Conservation (phyloP, 768 basidiomycete species). For the Suillus variegatus region DNA sequence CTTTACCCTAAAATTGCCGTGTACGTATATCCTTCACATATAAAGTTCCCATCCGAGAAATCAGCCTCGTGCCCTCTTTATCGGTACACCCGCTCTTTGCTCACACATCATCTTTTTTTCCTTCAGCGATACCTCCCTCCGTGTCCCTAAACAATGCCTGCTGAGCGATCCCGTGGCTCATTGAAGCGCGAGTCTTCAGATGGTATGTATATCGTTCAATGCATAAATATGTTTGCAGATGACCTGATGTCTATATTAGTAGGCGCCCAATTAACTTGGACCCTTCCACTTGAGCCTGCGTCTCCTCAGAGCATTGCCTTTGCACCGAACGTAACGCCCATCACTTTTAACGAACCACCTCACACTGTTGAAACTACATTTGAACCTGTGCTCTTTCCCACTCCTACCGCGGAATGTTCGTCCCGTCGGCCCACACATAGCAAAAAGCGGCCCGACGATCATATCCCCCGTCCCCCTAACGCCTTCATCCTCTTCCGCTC, state of each 20-base stretch:
- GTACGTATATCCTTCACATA: slow-evolving; percentile 32
- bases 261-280: slow-evolving; percentile 51
- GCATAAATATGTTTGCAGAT: slow-evolving; percentile 9
- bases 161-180: slow-evolving; percentile 43
- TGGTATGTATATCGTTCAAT: slow-evolving; percentile 31
- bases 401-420: slow-evolving; percentile 33
- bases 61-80: slow-evolving; percentile 27
- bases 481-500: slow-evolving; percentile 88
- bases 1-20: slow-evolving; percentile 36
- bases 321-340: slow-evolving; percentile 58
- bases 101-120: slow-evolving; percentile 4
- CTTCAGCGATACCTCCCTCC: slow-evolving; percentile 27
- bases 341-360: slow-evolving; percentile 54
- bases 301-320: slow-evolving; percentile 50
- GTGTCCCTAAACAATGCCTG: slow-evolving; percentile 40
- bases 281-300: slow-evolving; percentile 41
- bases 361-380: slow-evolving; percentile 36
- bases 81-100: slow-evolving; percentile 20
- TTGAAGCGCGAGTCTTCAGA: slow-evolving; percentile 35
- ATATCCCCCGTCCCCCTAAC: slow-evolving; percentile 83
- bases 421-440: slow-evolving; percentile 54
- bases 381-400: slow-evolving; percentile 62
- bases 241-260: slow-evolving; percentile 15
- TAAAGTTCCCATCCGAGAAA: slow-evolving; percentile 26
- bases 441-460: slow-evolving; percentile 72